phyloP scores from a whole-genome alignment of 164 flowering plant species.

The Magnolia sinica region DNA sequence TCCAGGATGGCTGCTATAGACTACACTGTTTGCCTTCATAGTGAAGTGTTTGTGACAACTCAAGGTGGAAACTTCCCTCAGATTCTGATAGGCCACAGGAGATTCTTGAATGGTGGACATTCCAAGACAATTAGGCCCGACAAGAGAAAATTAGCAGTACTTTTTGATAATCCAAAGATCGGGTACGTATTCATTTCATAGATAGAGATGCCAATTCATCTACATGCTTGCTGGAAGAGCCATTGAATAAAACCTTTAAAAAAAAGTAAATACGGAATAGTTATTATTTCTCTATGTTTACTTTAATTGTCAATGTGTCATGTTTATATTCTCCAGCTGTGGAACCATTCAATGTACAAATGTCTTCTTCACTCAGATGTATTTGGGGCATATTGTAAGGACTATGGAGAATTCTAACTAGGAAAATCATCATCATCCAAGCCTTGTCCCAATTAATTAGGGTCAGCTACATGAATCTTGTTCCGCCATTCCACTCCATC shows the following conservation, averaged over 20 bases:
- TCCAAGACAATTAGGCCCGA: slow-evolving; percentile 90
- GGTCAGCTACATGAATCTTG: too few relatives aligned
- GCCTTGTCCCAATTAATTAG: too few relatives aligned
- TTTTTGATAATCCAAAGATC: slow-evolving; percentile 78
- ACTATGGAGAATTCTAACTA: too few relatives aligned
- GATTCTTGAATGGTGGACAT: slow-evolving; percentile 84
- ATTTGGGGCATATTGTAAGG: too few relatives aligned
- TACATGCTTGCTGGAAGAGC: background rate
- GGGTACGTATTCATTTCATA: slow-evolving; percentile 46
- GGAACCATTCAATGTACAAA: too few relatives aligned
- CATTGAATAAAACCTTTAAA: background rate
- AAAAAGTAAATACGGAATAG: too few relatives aligned
- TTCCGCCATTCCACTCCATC: too few relatives aligned
- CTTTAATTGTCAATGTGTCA: too few relatives aligned
- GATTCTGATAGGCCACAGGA: slow-evolving; percentile 84
- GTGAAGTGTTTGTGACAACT: slow-evolving; percentile 97
- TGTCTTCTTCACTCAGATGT: too few relatives aligned
- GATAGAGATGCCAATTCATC: background rate
- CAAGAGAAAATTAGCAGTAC: slow-evolving; percentile 73
- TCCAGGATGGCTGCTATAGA: slow-evolving; percentile 99
- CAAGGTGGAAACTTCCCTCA: slow-evolving; percentile 99
- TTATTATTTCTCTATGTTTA: too few relatives aligned
- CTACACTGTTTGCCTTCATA: slow-evolving; percentile 92
- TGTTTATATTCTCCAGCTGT: too few relatives aligned
- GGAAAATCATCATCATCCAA: too few relatives aligned